phyloP scores from a whole-genome alignment of 2,329 filamentous ascomycete species.

The Hypoxylon sp. region DNA sequence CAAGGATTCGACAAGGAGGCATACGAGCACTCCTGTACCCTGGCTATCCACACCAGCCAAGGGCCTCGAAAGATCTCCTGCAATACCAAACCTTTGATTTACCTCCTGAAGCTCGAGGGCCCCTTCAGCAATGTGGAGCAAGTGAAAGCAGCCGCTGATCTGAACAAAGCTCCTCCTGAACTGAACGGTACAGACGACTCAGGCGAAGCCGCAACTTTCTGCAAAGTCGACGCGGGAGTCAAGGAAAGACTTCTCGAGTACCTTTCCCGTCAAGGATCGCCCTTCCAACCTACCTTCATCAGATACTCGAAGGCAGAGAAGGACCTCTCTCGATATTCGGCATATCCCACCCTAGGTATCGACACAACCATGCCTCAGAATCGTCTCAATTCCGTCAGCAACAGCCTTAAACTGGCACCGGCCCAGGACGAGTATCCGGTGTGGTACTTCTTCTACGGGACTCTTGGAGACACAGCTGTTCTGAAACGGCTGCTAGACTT shows the following conservation, averaged over 20 bases:
- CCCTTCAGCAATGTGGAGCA: not conserved
- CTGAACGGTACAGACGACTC: constrained; percentile 5
- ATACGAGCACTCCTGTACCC: constrained; percentile 33
- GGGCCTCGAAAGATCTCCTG: not conserved
- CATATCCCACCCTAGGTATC: constrained; percentile 11
- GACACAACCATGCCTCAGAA: constrained; percentile 19
- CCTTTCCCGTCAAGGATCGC: constrained; percentile 1
- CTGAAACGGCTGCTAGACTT: constrained; percentile 53
- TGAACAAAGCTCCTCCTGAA: not conserved
- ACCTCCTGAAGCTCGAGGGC: constrained; percentile 15
- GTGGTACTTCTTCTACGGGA: constrained; percentile 63
- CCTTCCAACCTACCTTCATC: constrained; percentile 8
- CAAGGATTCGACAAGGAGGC: constrained; percentile 38
- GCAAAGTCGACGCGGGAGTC: not conserved
- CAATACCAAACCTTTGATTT: not conserved
- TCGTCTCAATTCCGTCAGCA: not conserved
- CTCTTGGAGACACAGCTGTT: constrained; percentile 52
- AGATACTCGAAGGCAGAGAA: constrained; percentile 18
- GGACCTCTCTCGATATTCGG: not conserved
- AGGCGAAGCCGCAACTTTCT: constrained; percentile 1
- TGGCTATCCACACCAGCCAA: not conserved
- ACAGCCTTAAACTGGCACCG: constrained; percentile 2
- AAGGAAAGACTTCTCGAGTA: constrained; percentile 12
- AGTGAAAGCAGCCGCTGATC: constrained; percentile 2
- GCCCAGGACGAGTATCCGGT: constrained; percentile 50